Conservation (phyloP, 2,329 filamentous ascomycete genomes). For the Amylocarpus encephaloides region DNA sequence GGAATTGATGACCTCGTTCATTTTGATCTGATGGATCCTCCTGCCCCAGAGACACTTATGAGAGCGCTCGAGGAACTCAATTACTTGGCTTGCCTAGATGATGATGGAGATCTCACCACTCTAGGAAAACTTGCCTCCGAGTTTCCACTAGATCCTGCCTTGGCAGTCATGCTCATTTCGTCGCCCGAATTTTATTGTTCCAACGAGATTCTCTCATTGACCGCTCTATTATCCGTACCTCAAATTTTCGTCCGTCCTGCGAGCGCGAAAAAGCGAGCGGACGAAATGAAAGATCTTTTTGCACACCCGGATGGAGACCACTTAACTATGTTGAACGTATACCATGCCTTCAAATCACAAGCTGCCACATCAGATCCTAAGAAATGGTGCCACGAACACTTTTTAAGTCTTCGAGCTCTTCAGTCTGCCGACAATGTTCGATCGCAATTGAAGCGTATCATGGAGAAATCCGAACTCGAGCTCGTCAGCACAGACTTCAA, state of each 20-base stretch:
- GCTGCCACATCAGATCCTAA: slow-evolving; percentile 66
- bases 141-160: slow-evolving; percentile 86
- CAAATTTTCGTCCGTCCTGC: slow-evolving; percentile 89
- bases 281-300: slow-evolving; percentile 96
- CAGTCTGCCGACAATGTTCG: slow-evolving; percentile 93
- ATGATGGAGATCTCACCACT: slow-evolving; percentile 85
- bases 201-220: slow-evolving; percentile 95
- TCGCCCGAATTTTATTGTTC: slow-evolving; percentile 98
- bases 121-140: slow-evolving; percentile 86
- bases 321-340: slow-evolving; percentile 91
- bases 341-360: slow-evolving; percentile 88
- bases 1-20: slow-evolving; percentile 93
- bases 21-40: slow-evolving; percentile 98
- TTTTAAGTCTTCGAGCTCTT: slow-evolving; percentile 80
- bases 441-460: slow-evolving; percentile 85
- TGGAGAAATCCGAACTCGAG: slow-evolving; percentile 86
- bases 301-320: slow-evolving; percentile 92
- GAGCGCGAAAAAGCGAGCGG: slow-evolving; percentile 78
- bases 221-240: slow-evolving; percentile 86
- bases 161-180: slow-evolving; percentile 96
- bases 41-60: slow-evolving; percentile 97
- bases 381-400: slow-evolving; percentile 96
- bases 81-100: slow-evolving; percentile 91
- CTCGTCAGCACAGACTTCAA: slow-evolving; percentile 85
- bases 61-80: slow-evolving; percentile 95